Percentiles rank a stretch among this genome's conserved stretches.
phyloP scores from a whole-genome alignment of 768 basidiomycete genomes.

The Phlebiopsis flavidoalba region DNA sequence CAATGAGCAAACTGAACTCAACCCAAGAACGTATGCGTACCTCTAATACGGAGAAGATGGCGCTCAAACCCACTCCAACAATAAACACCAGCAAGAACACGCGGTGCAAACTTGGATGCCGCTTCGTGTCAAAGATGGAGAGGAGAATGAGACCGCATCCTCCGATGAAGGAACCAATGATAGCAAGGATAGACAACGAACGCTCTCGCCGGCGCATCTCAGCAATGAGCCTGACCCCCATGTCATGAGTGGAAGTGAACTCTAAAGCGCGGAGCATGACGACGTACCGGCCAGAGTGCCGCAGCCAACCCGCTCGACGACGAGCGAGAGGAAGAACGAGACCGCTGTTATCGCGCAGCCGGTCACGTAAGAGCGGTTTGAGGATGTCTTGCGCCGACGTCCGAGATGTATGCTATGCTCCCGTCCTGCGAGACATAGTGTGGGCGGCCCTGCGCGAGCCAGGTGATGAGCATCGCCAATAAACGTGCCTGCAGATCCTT shows the following conservation, averaged over 20 bases:
- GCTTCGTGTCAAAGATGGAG: slow-evolving; percentile 65
- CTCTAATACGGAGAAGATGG: slow-evolving; percentile 71
- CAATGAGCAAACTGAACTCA: not conserved
- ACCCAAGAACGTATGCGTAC: slow-evolving; percentile 26
- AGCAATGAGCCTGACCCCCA: slow-evolving; percentile 44
- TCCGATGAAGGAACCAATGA: slow-evolving; percentile 56
- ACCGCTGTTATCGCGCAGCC: slow-evolving; percentile 60
- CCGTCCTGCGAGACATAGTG: slow-evolving; percentile 52
- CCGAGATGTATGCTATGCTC: slow-evolving; percentile 69
- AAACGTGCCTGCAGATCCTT: slow-evolving; percentile 40
- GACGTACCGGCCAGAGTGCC: slow-evolving; percentile 56
- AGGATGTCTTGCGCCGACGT: slow-evolving; percentile 68
- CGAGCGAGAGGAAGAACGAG: slow-evolving; percentile 55
- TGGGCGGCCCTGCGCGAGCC: slow-evolving; percentile 62
- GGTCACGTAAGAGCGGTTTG: slow-evolving; percentile 71
- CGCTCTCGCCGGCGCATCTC: slow-evolving; percentile 54
- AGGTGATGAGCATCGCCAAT: slow-evolving; percentile 66
- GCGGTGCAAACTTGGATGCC: slow-evolving; percentile 46
- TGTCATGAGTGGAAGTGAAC: not conserved
- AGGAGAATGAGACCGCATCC: slow-evolving; percentile 63
- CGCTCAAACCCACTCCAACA: slow-evolving; percentile 63
- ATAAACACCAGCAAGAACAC: slow-evolving; percentile 70
- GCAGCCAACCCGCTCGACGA: slow-evolving; percentile 57
- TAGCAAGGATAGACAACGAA: slow-evolving; percentile 50
- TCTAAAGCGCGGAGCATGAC: not conserved